phyloP scores from a whole-genome alignment of 768 basidiomycete species.

The Fistulinella prunicolor region DNA sequence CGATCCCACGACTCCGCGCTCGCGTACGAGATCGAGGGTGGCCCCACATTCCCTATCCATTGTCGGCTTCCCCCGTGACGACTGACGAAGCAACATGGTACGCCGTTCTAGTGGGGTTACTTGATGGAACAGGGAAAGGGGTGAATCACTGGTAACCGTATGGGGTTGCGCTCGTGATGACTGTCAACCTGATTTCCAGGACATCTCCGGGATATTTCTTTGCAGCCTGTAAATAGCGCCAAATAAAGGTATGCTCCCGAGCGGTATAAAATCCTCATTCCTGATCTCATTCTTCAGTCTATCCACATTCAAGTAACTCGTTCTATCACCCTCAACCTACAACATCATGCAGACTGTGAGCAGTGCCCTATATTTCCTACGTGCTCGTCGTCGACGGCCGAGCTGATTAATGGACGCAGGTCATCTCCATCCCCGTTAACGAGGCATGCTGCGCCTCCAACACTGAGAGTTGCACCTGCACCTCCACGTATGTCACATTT shows the following conservation, averaged over 20 bases:
- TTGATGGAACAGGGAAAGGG: too few species aligned
- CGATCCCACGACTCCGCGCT: too few species aligned
- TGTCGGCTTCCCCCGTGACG: too few species aligned
- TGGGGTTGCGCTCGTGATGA: too few species aligned
- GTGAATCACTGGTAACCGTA: too few species aligned
- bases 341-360: constrained; percentile 16
- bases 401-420: not conserved
- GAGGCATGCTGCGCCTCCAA: constrained; percentile 17
- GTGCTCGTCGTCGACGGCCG: not conserved
- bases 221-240: not conserved
- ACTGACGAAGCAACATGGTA: too few species aligned
- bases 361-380: not conserved
- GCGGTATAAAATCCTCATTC: constrained; percentile 6
- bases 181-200: too few species aligned
- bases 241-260: not conserved
- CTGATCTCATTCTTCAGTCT: not conserved
- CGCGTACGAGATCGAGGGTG: too few species aligned
- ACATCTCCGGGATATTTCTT: too few species aligned
- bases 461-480: constrained; percentile 10
- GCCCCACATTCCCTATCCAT: too few species aligned
- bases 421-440: constrained; percentile 8
- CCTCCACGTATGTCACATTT: constrained; percentile 5
- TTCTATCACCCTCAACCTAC: not conserved
- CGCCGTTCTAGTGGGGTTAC: too few species aligned
- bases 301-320: not conserved